Evolutionary conservation across 305 asterid genomes (phyloP).

Genomic region (Withania somnifera): DNA sequence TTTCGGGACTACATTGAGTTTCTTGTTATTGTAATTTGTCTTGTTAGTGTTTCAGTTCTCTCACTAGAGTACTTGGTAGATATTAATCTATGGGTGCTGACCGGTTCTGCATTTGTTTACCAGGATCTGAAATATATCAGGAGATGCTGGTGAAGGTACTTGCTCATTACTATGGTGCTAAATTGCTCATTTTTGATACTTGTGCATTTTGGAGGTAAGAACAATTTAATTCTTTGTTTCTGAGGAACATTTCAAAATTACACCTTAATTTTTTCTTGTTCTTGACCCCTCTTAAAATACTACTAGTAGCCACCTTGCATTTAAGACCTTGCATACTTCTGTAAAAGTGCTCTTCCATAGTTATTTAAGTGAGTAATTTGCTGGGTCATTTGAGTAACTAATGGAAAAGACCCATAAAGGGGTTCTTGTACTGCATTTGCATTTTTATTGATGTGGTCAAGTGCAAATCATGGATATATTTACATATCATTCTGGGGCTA

Average conservation of each 20-base stretch:
- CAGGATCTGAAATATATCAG: too few relatives aligned
- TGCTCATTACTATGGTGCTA: too few relatives aligned
- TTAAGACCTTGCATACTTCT: neutral
- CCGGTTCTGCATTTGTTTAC: too few relatives aligned
- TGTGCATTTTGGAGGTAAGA: too few relatives aligned
- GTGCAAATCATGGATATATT: neutral
- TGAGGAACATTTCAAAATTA: neutral
- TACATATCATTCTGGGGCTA: conserved; percentile 34
- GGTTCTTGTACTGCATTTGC: neutral
- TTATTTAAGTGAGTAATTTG: neutral
- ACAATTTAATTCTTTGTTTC: too few relatives aligned
- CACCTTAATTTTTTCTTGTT: neutral
- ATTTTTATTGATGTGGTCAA: neutral
- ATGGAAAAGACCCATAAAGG: neutral
- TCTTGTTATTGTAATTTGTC: too few relatives aligned
- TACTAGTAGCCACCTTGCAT: neutral
- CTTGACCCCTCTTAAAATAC: neutral
- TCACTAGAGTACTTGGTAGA: too few relatives aligned
- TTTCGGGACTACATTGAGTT: too few relatives aligned
- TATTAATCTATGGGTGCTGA: too few relatives aligned
- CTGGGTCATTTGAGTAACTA: neutral
- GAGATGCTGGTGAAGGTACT: too few relatives aligned
- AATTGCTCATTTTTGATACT: too few relatives aligned
- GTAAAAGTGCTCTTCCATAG: neutral
- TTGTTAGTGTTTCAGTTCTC: too few relatives aligned